Conservation (phyloP, 2,329 filamentous ascomycete genomes). For the Westerdykella sp. region DNA sequence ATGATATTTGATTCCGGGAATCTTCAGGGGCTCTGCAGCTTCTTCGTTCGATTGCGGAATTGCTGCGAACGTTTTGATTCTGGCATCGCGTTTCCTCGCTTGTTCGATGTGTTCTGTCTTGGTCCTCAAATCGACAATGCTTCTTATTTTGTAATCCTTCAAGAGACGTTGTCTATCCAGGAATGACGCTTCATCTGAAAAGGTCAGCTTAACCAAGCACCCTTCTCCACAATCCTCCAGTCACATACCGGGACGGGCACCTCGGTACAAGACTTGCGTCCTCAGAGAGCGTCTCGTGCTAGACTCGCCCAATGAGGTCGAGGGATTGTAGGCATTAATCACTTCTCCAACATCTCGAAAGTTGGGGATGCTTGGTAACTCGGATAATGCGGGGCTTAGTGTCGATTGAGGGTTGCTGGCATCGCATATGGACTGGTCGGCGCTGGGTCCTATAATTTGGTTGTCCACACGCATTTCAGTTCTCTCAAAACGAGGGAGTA, state of each 20-base stretch:
- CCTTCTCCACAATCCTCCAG: background rate
- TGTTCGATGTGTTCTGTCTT: constrained; percentile 69
- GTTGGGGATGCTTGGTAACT: constrained; percentile 30
- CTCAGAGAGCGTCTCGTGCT: constrained; percentile 17
- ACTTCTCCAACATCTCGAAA: constrained; percentile 34
- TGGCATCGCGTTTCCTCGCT: constrained; percentile 53
- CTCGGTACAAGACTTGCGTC: constrained; percentile 27
- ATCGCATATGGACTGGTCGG: no score
- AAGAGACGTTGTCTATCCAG: constrained; percentile 56
- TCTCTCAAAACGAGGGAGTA: no score
- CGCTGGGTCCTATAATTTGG: no score
- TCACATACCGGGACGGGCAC: constrained; percentile 31
- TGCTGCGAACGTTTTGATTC: constrained; percentile 41
- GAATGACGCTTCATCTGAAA: constrained; percentile 61
- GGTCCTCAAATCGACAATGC: constrained; percentile 73
- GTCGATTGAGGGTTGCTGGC: no score
- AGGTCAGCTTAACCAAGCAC: constrained; percentile 2
- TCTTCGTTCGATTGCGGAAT: constrained; percentile 46
- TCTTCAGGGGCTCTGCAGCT: constrained; percentile 52
- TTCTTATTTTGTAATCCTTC: constrained; percentile 58
- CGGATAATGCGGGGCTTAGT: background rate
- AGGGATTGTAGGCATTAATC: constrained; percentile 17
- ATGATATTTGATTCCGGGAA: constrained; percentile 58
- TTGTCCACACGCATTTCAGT: no score
- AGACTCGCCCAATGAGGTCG: constrained; percentile 6